Evolutionary conservation across 2,329 filamentous ascomycete genomes (phyloP).

Genomic region (Fusarium metavorans): DNA sequence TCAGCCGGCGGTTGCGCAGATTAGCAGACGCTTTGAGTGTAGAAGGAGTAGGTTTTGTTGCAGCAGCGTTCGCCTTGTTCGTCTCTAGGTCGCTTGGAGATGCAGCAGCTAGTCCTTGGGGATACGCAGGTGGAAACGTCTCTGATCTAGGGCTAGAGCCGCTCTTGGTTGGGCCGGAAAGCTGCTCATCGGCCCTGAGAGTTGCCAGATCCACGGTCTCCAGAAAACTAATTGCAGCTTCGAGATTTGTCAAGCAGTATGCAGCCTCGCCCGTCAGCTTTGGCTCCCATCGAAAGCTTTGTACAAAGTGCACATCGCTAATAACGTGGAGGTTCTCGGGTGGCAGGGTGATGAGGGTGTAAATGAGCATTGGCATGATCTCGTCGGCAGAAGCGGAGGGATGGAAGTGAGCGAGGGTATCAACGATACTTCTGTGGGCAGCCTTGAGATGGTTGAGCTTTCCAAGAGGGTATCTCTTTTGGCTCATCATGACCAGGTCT

Average conservation of each 20-base stretch:
- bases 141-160: conserved; percentile 60
- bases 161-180: conserved; percentile 73
- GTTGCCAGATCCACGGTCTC: conserved; percentile 95
- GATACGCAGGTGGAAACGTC: conserved; percentile 70
- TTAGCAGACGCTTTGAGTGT: conserved; percentile 61
- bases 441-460: conserved; percentile 91
- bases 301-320: conserved; percentile 95
- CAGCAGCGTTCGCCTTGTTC: conserved; percentile 47
- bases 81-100: conserved; percentile 49
- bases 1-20: conserved; percentile 79
- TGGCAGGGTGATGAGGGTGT: conserved; percentile 90
- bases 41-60: conserved; percentile 53
- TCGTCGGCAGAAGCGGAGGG: conserved; percentile 93
- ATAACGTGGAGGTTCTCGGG: conserved; percentile 89
- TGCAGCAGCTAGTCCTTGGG: conserved; percentile 56
- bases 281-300: conserved; percentile 85
- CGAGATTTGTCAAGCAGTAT: conserved; percentile 95
- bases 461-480: conserved; percentile 87
- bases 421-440: conserved; percentile 94
- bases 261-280: conserved; percentile 95
- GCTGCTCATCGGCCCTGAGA: conserved; percentile 82
- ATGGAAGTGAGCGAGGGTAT: conserved; percentile 77
- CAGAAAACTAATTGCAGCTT: conserved; percentile 93
- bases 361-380: conserved; percentile 96
- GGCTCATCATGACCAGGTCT: conserved; percentile 84